Evolutionary conservation across 345 rosid genomes (phyloP).

Genomic region (Linum tenue): DNA sequence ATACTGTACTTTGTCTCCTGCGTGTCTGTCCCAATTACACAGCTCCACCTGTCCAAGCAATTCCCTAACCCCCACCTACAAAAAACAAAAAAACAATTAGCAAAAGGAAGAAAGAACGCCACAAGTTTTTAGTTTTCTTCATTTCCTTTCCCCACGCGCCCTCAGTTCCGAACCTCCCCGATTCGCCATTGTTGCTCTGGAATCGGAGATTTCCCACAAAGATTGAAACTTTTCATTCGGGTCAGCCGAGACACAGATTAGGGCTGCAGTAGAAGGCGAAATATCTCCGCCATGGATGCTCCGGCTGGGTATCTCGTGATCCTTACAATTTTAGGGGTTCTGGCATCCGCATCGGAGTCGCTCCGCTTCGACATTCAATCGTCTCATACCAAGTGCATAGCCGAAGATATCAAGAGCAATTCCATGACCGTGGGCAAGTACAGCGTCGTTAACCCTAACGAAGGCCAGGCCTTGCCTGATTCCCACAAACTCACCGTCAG

Average conservation of each 20-base stretch:
- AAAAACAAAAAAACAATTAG: background rate
- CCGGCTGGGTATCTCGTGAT: background rate
- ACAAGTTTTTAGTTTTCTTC: too few species aligned
- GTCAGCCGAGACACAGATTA: background rate
- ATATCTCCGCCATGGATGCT: background rate
- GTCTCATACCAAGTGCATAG: slow-evolving; percentile 73
- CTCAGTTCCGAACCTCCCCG: background rate
- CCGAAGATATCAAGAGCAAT: slow-evolving; percentile 76
- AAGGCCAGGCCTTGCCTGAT: slow-evolving; percentile 57
- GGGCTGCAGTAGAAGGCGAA: background rate
- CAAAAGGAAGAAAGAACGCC: too few species aligned
- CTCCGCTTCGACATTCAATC: slow-evolving; percentile 73
- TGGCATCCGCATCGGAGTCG: slow-evolving; percentile 29
- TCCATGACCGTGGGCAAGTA: slow-evolving; percentile 90
- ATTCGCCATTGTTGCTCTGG: background rate
- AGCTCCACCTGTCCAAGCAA: background rate
- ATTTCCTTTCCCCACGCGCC: background rate
- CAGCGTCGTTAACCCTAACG: slow-evolving; percentile 56
- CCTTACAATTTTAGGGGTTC: slow-evolving; percentile 11
- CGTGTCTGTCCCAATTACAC: background rate
- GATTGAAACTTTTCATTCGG: background rate
- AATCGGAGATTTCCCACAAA: background rate
- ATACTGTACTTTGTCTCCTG: background rate
- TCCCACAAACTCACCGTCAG: slow-evolving; percentile 66
- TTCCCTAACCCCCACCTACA: too few species aligned